phyloP scores from a whole-genome alignment of 306 rosid species.

The Vicia villosa region DNA sequence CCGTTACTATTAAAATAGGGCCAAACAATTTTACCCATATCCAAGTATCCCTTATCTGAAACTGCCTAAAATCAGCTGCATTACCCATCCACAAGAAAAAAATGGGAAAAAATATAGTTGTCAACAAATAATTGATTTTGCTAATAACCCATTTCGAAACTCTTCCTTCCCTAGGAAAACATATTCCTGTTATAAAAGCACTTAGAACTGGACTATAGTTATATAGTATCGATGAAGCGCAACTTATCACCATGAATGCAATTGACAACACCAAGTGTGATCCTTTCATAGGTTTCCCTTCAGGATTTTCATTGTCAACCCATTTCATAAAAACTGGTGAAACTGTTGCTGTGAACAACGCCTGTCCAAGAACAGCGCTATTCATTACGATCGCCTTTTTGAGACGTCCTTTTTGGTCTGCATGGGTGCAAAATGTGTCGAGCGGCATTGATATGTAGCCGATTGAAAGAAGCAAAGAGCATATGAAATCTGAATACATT shows the following conservation, averaged over 20 bases:
- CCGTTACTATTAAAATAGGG: conserved; percentile 44
- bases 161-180: conserved; percentile 81
- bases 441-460: conserved; percentile 60
- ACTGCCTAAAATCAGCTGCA: conserved; percentile 53
- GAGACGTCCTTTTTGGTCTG: not conserved
- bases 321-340: conserved; percentile 77
- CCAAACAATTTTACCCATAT: conserved; percentile 63
- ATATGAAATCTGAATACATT: conserved; percentile 76
- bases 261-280: conserved; percentile 76
- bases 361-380: conserved; percentile 47
- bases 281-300: conserved; percentile 89
- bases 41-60: conserved; percentile 29
- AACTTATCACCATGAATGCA: conserved; percentile 73
- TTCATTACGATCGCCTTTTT: conserved; percentile 35
- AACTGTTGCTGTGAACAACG: conserved; percentile 53
- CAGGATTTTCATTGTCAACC: conserved; percentile 93
- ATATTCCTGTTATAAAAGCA: conserved; percentile 82
- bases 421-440: not conserved
- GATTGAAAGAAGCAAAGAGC: conserved; percentile 62
- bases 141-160: conserved; percentile 78
- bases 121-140: conserved; percentile 71
- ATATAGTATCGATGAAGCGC: conserved; percentile 59
- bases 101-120: conserved; percentile 68
- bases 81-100: conserved; percentile 96
- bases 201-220: conserved; percentile 72